phyloP scores from a whole-genome alignment of 768 basidiomycete species.

The Lentinula guzmanii region DNA sequence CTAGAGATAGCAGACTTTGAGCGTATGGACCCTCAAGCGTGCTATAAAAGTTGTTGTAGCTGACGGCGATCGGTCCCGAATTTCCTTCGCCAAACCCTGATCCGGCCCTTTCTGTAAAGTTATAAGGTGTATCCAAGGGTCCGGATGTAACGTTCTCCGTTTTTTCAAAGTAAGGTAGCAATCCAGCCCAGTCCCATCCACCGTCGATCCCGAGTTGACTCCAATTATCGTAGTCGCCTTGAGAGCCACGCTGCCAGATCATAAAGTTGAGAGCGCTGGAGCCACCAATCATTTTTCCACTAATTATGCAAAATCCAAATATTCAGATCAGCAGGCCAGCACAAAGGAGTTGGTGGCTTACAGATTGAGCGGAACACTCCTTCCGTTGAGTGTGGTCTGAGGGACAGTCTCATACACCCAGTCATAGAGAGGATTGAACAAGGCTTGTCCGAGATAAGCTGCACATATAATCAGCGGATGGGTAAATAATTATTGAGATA shows the following conservation, averaged over 20 bases:
- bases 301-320: background rate
- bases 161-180: slow-evolving; percentile 7
- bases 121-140: background rate
- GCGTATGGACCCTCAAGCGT: background rate
- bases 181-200: slow-evolving; percentile 7
- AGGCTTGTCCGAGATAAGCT: slow-evolving; percentile 10
- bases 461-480: background rate
- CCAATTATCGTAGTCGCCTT: slow-evolving; percentile 16
- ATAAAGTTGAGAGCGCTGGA: slow-evolving; percentile 16
- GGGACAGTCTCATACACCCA: slow-evolving; percentile 10
- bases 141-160: slow-evolving; percentile 1
- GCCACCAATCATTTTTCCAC: slow-evolving; percentile 18
- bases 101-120: background rate
- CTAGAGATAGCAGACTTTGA: background rate
- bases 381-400: slow-evolving; percentile 7
- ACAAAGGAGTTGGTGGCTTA: background rate
- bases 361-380: background rate
- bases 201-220: slow-evolving; percentile 9
- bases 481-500: background rate
- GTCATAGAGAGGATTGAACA: slow-evolving; percentile 13
- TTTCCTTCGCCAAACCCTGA: background rate
- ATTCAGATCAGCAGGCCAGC: too few relatives aligned
- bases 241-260: slow-evolving; percentile 14
- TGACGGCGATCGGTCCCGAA: background rate
- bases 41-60: slow-evolving; percentile 1